Conservation (phyloP, 768 basidiomycete genomes). For the Lactarius quietus region DNA sequence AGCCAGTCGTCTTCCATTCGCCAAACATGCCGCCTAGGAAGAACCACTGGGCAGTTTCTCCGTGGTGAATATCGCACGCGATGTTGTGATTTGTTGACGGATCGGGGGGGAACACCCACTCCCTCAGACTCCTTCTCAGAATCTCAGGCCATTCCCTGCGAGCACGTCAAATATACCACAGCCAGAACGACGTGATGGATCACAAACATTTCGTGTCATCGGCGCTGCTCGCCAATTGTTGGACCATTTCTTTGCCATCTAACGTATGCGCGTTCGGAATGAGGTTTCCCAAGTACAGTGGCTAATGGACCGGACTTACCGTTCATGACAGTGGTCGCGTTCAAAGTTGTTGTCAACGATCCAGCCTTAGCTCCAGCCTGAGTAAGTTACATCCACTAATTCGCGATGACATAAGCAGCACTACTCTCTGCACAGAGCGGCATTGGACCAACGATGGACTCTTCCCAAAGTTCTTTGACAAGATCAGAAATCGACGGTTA, state of each 20-base stretch:
- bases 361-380: too few relatives aligned
- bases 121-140: not conserved
- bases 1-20: not conserved
- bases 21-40: not conserved
- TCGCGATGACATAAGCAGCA: too few relatives aligned
- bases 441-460: conserved; percentile 3
- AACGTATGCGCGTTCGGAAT: too few relatives aligned
- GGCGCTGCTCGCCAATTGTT: too few relatives aligned
- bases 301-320: too few relatives aligned
- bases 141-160: not conserved
- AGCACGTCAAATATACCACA: not conserved
- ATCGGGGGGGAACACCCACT: not conserved
- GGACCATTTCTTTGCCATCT: too few relatives aligned
- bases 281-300: too few relatives aligned
- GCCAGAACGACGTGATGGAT: not conserved
- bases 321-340: too few relatives aligned
- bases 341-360: too few relatives aligned
- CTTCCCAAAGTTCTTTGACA: conserved; percentile 7
- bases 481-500: not conserved
- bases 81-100: not conserved
- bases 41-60: not conserved
- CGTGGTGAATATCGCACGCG: not conserved
- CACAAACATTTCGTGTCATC: too few relatives aligned
- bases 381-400: too few relatives aligned
- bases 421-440: too few relatives aligned